Evolutionary conservation across 2,329 filamentous ascomycete species (phyloP).

Genomic region (Pseudogymnoascus sp.): DNA sequence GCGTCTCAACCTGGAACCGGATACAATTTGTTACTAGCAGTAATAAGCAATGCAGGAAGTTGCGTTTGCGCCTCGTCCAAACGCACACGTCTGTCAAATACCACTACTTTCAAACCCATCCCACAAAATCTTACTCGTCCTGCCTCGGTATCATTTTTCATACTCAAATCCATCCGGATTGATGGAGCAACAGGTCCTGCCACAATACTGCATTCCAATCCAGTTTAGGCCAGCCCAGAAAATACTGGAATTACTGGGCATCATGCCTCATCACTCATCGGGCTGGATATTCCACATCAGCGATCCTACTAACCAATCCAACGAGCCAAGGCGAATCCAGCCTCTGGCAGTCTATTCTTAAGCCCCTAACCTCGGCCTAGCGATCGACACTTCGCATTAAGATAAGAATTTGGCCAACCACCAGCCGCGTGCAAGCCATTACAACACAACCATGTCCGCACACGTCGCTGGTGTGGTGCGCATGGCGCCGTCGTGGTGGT

Average conservation of each 20-base stretch:
- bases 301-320: not conserved
- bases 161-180: not conserved
- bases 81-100: not conserved
- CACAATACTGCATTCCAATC: not conserved
- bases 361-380: not conserved
- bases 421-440: not conserved
- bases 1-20: not conserved
- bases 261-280: no score
- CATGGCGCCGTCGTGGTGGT: not conserved
- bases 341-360: not conserved
- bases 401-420: not conserved
- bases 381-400: not conserved
- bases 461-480: not conserved
- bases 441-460: not conserved
- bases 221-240: not conserved
- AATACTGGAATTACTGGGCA: not conserved
- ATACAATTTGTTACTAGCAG: not conserved
- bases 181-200: not conserved
- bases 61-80: not conserved
- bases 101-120: not conserved
- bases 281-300: not conserved
- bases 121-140: not conserved
- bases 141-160: not conserved
- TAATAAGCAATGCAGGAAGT: not conserved
- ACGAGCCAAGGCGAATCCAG: not conserved